A percentile compares a stretch with the other conserved stretches of the same genome.
phyloP scores from a whole-genome alignment of 257 asterid genomes.

The Fraxinus cuspidata region DNA sequence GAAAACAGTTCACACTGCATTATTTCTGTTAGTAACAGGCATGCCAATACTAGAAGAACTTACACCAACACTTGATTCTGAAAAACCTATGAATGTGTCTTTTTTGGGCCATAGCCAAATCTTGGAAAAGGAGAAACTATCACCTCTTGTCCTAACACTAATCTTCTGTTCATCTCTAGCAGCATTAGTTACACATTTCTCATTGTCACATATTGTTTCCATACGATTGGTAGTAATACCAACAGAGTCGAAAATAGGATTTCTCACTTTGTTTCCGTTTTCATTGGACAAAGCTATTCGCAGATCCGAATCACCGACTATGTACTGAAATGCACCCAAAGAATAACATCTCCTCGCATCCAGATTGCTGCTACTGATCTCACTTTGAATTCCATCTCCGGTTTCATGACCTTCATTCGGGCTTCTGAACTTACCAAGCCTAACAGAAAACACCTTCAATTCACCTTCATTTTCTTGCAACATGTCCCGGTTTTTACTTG shows the following conservation, averaged over 20 bases:
- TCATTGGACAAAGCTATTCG: slow-evolving; percentile 42
- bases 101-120: slow-evolving; percentile 76
- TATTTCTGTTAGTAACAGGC: slow-evolving; percentile 29
- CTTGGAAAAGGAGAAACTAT: slow-evolving; percentile 69
- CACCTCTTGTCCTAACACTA: slow-evolving; percentile 48
- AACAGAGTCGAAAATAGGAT: background rate
- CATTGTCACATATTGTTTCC: slow-evolving; percentile 17
- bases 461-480: slow-evolving; percentile 28
- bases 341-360: slow-evolving; percentile 70
- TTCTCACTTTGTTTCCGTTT: background rate
- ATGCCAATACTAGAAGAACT: slow-evolving; percentile 20
- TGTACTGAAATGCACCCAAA: slow-evolving; percentile 65
- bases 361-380: slow-evolving; percentile 38
- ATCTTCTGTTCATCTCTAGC: slow-evolving; percentile 50
- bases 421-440: slow-evolving; percentile 58
- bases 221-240: background rate
- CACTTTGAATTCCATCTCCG: slow-evolving; percentile 23
- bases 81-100: slow-evolving; percentile 29
- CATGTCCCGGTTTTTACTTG: slow-evolving; percentile 9
- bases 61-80: slow-evolving; percentile 25
- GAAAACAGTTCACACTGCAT: slow-evolving; percentile 28
- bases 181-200: slow-evolving; percentile 8
- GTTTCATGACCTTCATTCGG: slow-evolving; percentile 26
- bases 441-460: slow-evolving; percentile 42
- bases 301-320: slow-evolving; percentile 42